Conservation (phyloP, 805 yeast species). For the Wickerhamomyces hampshirensis region DNA sequence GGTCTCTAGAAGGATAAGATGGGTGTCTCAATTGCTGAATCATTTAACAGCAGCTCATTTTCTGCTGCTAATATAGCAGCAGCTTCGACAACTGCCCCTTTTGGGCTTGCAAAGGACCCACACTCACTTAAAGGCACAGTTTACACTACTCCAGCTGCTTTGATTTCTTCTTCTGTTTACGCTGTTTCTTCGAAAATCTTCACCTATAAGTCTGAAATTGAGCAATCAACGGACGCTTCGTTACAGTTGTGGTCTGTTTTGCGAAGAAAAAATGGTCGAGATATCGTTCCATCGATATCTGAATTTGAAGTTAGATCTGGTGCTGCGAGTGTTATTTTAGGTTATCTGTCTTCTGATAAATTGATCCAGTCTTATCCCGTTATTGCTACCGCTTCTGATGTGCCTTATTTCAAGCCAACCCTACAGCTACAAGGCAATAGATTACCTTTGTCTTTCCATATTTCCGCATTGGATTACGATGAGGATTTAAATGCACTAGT, state of each 20-base stretch:
- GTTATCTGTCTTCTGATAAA: conserved; percentile 45
- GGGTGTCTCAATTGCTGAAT: conserved; percentile 17
- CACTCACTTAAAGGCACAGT: conserved; percentile 10
- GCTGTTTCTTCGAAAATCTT: conserved; percentile 49
- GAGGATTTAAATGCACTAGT: conserved; percentile 44
- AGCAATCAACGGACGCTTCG: conserved; percentile 55
- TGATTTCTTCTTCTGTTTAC: conserved; percentile 52
- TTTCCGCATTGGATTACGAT: conserved; percentile 75
- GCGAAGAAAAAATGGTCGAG: conserved; percentile 46
- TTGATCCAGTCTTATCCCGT: conserved; percentile 35
- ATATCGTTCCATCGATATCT: conserved; percentile 57
- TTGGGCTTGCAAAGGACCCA: conserved; percentile 36
- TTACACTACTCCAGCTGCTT: conserved; percentile 41
- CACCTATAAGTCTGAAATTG: conserved; percentile 65
- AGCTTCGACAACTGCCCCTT: conserved; percentile 45
- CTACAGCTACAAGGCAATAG: conserved; percentile 30
- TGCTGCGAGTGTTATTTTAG: conserved; percentile 74
- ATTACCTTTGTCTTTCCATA: conserved; percentile 63
- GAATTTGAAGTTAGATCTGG: conserved; percentile 73
- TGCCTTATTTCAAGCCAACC: conserved; percentile 62
- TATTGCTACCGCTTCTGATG: conserved; percentile 62
- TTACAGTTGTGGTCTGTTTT: conserved; percentile 55
- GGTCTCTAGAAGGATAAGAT: background rate
- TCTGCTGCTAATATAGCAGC: conserved; percentile 29
- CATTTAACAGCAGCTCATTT: conserved; percentile 16